A percentile compares a stretch with the other conserved stretches of the same genome.
Conservation (phyloP, 441 rosid species). For the Gossypium aridum region DNA sequence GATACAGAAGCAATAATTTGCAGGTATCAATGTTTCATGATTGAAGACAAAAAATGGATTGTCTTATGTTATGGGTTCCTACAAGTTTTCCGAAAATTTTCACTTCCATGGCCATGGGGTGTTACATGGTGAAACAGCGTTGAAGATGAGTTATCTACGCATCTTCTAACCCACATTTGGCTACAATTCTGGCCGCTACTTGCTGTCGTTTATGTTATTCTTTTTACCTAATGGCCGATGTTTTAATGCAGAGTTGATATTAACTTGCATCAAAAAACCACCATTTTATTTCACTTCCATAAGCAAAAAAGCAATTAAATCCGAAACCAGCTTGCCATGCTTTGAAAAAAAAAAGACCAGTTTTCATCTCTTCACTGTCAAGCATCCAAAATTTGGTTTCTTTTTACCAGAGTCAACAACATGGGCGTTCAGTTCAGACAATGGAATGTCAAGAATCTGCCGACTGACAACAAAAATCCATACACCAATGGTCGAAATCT, state of each 20-base stretch:
- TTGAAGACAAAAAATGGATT: too few species aligned
- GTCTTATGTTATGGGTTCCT: too few species aligned
- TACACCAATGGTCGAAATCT: not conserved
- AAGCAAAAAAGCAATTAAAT: too few species aligned
- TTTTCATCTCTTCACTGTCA: too few species aligned
- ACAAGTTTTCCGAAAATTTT: not conserved
- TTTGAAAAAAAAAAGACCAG: too few species aligned
- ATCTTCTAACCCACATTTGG: slow-evolving; percentile 6
- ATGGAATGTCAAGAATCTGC: too few species aligned
- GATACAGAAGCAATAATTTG: too few species aligned
- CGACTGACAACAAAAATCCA: not conserved
- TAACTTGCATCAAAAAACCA: too few species aligned
- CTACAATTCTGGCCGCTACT: slow-evolving; percentile 3
- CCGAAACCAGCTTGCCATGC: too few species aligned
- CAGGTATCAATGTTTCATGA: not conserved
- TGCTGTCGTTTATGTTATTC: not conserved
- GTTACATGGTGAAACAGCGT: not conserved
- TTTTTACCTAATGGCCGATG: not conserved
- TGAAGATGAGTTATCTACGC: not conserved
- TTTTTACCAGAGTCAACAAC: not conserved
- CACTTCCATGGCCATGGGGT: not conserved
- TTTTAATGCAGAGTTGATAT: not conserved
- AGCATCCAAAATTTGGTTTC: not conserved
- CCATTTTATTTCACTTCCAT: too few species aligned
- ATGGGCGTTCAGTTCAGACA: not conserved